These are phyloP conservation scores for Cutaneotrichosporon sp. DNA, from an alignment of 1,284 basidiomycete species.

Conservation along the genomic window DNA sequence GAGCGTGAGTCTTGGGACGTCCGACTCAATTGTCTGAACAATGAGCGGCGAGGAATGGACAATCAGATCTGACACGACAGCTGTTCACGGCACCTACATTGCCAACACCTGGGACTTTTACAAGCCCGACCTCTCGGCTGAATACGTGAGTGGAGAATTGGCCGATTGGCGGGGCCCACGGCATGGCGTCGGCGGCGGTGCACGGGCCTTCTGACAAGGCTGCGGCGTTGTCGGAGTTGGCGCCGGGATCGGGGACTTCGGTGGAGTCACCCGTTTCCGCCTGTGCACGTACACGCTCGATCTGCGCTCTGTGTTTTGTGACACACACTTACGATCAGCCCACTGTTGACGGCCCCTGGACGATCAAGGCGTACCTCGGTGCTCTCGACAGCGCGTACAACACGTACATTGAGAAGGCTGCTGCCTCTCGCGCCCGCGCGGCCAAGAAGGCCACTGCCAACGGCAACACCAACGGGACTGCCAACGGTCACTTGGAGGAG, in stretches of 20 bases:
- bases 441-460: slow-evolving; percentile 43
- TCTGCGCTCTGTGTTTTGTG: no score
- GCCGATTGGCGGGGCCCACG: no score
- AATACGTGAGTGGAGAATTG: slow-evolving; percentile 49
- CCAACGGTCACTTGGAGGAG: slow-evolving; percentile 29
- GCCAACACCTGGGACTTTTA: slow-evolving; percentile 97
- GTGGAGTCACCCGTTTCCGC: no score
- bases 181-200: no score
- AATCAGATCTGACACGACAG: slow-evolving; percentile 52
- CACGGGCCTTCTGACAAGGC: no score
- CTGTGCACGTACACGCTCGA: no score
- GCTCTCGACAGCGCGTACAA: slow-evolving; percentile 89
- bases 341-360: slow-evolving; percentile 94
- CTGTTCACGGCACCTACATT: slow-evolving; percentile 96
- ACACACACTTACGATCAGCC: slow-evolving; percentile 56
- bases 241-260: no score
- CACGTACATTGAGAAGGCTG: slow-evolving; percentile 77
- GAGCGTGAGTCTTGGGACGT: slow-evolving; percentile 84
- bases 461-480: slow-evolving; percentile 33
- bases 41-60: not conserved
- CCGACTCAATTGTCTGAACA: not conserved
- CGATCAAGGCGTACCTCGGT: slow-evolving; percentile 89
- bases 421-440: slow-evolving; percentile 52
- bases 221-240: no score
- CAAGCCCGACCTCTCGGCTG: slow-evolving; percentile 73